Percentiles rank a stretch among this genome's conserved stretches.
Conservation (phyloP, 2,329 filamentous ascomycete species). For the Periconia sp. region DNA sequence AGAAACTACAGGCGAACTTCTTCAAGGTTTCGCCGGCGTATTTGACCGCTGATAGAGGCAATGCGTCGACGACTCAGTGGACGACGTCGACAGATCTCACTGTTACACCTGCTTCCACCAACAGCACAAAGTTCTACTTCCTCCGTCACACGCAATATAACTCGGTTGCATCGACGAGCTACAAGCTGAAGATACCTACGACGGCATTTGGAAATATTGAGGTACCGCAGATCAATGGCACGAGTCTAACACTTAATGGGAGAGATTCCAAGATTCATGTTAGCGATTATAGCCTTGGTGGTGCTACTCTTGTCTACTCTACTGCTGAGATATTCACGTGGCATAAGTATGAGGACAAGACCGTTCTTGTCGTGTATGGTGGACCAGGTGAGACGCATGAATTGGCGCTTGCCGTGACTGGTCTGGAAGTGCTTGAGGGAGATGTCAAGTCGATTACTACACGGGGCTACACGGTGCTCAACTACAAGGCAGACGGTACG, state of each 20-base stretch:
- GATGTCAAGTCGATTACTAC: slow-evolving; percentile 44
- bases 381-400: slow-evolving; percentile 68
- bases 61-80: slow-evolving; percentile 34
- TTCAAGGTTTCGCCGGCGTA: slow-evolving; percentile 74
- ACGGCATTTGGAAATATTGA: slow-evolving; percentile 60
- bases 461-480: slow-evolving; percentile 55
- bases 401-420: slow-evolving; percentile 55
- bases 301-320: slow-evolving; percentile 67
- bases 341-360: slow-evolving; percentile 67
- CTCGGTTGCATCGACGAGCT: slow-evolving; percentile 62
- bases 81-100: slow-evolving; percentile 57
- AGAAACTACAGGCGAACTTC: slow-evolving; percentile 79
- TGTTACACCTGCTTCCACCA: slow-evolving; percentile 65
- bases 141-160: slow-evolving; percentile 69
- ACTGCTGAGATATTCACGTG: slow-evolving; percentile 73
- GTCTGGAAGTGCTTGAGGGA: slow-evolving; percentile 50
- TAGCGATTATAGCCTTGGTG: slow-evolving; percentile 68
- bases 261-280: slow-evolving; percentile 72
- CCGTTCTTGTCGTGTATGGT: slow-evolving; percentile 69
- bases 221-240: slow-evolving; percentile 65
- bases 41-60: slow-evolving; percentile 55
- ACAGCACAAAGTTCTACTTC: slow-evolving; percentile 67
- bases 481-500: slow-evolving; percentile 63
- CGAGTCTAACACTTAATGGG: slow-evolving; percentile 61
- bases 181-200: slow-evolving; percentile 68